Percentiles rank a stretch among this genome's conserved stretches.
Conservation (phyloP, 192 early-diverging fungal species). For the Coemansia sp. region DNA sequence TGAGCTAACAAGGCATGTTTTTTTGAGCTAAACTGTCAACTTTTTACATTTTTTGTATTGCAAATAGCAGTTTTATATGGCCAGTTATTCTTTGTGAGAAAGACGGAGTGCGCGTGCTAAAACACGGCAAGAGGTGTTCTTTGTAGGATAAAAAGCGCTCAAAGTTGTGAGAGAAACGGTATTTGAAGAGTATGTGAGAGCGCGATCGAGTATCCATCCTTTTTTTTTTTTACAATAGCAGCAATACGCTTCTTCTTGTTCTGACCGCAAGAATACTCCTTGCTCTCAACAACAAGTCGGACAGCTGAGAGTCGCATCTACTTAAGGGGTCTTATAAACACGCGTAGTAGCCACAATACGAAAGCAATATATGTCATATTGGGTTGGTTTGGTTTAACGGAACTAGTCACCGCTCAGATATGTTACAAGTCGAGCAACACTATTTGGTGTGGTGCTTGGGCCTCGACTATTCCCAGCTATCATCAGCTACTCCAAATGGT, state of each 20-base stretch:
- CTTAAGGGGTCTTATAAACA: too few species aligned
- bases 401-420: constrained; percentile 23
- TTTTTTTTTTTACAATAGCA: too few species aligned
- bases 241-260: too few species aligned
- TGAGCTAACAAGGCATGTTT: constrained; percentile 22
- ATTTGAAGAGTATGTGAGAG: too few species aligned
- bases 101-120: too few species aligned
- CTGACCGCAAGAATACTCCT: too few species aligned
- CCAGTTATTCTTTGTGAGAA: background rate
- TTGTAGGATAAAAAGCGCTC: background rate
- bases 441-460: constrained; percentile 18
- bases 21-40: background rate
- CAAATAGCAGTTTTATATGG: background rate
- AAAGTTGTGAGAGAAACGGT: too few species aligned
- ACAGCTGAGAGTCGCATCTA: too few species aligned
- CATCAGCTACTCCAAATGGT: constrained; percentile 10
- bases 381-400: background rate
- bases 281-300: too few species aligned
- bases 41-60: background rate
- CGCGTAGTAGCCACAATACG: too few species aligned
- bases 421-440: constrained; percentile 23
- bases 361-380: too few species aligned
- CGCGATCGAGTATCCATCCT: too few species aligned
- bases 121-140: background rate
- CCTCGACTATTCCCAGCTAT: constrained; percentile 23